Percentiles rank a stretch among this genome's conserved stretches.
Conservation (phyloP, 208 protist genomes). For the Vickermania spadyakhi region DNA sequence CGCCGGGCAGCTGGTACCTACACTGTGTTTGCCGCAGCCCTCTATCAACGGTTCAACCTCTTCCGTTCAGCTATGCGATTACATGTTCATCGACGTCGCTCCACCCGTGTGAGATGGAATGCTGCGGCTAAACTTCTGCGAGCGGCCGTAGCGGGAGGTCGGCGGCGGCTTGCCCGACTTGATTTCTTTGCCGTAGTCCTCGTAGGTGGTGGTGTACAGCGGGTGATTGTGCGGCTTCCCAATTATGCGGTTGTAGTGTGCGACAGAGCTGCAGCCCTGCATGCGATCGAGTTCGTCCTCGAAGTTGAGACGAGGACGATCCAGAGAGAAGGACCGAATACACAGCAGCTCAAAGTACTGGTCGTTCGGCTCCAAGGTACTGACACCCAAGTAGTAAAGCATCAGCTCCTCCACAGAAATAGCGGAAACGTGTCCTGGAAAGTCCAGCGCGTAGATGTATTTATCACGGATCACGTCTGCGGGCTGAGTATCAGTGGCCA, state of each 20-base stretch:
- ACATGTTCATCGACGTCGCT: conserved; percentile 88
- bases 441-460: conserved; percentile 47
- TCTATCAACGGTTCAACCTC: too few relatives aligned
- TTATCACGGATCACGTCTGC: conserved; percentile 30
- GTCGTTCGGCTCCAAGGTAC: conserved; percentile 31
- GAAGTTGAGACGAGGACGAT: conserved; percentile 31
- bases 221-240: conserved; percentile 38
- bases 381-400: conserved; percentile 63
- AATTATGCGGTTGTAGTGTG: conserved; percentile 35
- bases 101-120: conserved; percentile 24
- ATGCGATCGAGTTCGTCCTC: conserved; percentile 20
- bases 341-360: conserved; percentile 75
- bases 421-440: conserved; percentile 14
- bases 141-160: conserved; percentile 21
- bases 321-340: conserved; percentile 76
- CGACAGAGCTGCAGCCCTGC: conserved; percentile 21
- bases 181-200: conserved; percentile 62
- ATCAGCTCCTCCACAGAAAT: conserved; percentile 54
- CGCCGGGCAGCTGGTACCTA: too few relatives aligned
- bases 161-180: conserved; percentile 7
- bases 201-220: conserved; percentile 57
- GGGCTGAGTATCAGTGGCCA: conserved; percentile 25
- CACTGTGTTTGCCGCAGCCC: too few relatives aligned
- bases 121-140: conserved; percentile 70
- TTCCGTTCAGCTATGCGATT: too few relatives aligned